Conservation (phyloP, 257 asterid species). For the Penstemon eatonii region DNA sequence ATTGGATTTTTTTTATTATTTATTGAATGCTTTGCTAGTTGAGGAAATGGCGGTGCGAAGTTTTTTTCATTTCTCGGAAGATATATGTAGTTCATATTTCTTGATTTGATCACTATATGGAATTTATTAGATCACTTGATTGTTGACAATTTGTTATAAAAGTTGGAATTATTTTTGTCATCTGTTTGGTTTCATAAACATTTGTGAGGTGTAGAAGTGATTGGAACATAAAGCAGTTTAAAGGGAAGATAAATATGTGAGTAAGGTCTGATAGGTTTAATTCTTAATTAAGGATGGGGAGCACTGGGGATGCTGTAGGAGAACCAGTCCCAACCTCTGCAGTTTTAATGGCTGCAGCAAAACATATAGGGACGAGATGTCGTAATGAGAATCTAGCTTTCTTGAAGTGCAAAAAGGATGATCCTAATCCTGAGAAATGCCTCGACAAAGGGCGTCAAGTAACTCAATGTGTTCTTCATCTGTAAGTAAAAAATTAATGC, state of each 20-base stretch:
- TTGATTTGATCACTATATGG: slow-evolving; percentile 2
- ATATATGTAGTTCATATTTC: neutral
- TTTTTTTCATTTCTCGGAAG: neutral
- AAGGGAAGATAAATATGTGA: neutral
- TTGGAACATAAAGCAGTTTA: neutral
- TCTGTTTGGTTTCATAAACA: no score
- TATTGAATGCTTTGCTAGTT: neutral
- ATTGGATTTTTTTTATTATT: neutral
- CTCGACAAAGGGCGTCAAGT: slow-evolving; percentile 80
- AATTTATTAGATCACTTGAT: neutral
- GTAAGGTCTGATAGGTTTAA: slow-evolving; percentile 4
- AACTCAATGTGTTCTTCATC: slow-evolving; percentile 68
- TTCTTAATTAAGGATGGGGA: slow-evolving; percentile 39
- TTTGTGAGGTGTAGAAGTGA: no score
- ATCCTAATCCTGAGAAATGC: slow-evolving; percentile 80
- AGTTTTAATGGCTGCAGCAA: slow-evolving; percentile 65
- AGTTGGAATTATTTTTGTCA: neutral
- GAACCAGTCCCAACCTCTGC: slow-evolving; percentile 72
- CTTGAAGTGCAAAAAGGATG: slow-evolving; percentile 78
- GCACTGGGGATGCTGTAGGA: slow-evolving; percentile 45
- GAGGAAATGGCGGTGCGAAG: no score
- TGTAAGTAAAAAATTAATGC: slow-evolving; percentile 47
- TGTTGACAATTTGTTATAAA: neutral
- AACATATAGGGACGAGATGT: slow-evolving; percentile 70
- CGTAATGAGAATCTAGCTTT: slow-evolving; percentile 72